phyloP scores from a whole-genome alignment of 768 basidiomycete species.

The Rhizopogon rudus region DNA sequence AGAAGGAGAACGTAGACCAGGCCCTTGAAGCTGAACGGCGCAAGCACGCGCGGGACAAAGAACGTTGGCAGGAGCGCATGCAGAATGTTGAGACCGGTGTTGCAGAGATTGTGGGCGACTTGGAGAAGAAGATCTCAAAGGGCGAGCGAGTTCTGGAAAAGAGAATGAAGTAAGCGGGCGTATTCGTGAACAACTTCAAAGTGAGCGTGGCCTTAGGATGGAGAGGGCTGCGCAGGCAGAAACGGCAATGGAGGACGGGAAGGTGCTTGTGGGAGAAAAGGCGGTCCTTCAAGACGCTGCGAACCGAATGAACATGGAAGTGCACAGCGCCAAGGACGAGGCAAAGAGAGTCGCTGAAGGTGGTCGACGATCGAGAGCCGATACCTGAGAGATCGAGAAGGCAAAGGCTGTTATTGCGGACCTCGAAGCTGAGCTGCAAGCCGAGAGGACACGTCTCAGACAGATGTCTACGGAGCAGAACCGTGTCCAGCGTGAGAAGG shows the following conservation, averaged over 20 bases:
- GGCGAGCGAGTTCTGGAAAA: slow-evolving; percentile 47
- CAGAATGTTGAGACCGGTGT: slow-evolving; percentile 67
- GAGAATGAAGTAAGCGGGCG: slow-evolving; percentile 37
- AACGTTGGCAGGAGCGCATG: slow-evolving; percentile 69
- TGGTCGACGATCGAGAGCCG: slow-evolving; percentile 42
- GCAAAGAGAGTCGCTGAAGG: slow-evolving; percentile 47
- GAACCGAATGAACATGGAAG: slow-evolving; percentile 57
- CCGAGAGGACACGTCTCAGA: slow-evolving; percentile 64
- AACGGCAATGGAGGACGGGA: slow-evolving; percentile 52
- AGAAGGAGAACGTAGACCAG: slow-evolving; percentile 41
- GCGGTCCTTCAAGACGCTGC: slow-evolving; percentile 68
- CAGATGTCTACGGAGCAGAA: slow-evolving; percentile 60
- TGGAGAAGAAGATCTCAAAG: slow-evolving; percentile 50
- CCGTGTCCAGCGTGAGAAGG: slow-evolving; percentile 58
- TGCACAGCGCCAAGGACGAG: slow-evolving; percentile 55
- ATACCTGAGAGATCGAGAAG: slow-evolving; percentile 65
- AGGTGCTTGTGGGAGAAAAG: slow-evolving; percentile 72
- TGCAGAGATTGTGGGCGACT: slow-evolving; percentile 55
- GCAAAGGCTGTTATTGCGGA: slow-evolving; percentile 62
- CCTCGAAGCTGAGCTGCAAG: slow-evolving; percentile 66
- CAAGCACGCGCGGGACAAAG: slow-evolving; percentile 61
- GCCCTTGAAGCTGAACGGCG: slow-evolving; percentile 49
- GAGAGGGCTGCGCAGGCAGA: slow-evolving; percentile 66
- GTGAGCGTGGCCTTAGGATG: slow-evolving; percentile 48
- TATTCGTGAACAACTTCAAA: slow-evolving; percentile 39